Percentiles rank a stretch among this genome's conserved stretches.
Conservation (phyloP, 2,329 filamentous ascomycete species). For the Aspergillus bombycis region DNA sequence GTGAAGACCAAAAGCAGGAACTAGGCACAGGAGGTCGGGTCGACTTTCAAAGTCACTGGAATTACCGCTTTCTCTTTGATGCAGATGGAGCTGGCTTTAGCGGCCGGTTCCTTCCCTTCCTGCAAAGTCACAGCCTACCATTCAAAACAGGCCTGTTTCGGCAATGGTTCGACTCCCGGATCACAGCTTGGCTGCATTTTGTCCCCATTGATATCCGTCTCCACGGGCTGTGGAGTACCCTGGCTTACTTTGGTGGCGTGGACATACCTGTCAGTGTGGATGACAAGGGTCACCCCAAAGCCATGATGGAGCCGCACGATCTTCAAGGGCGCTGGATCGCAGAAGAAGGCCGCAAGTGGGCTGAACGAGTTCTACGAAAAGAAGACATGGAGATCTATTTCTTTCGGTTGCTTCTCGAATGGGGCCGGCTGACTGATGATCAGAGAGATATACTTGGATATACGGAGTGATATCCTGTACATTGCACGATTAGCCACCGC, state of each 20-base stretch:
- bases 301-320: constrained; percentile 53
- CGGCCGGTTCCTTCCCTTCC: constrained; percentile 64
- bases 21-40: constrained; percentile 51
- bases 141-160: constrained; percentile 73
- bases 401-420: constrained; percentile 77
- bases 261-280: constrained; percentile 21
- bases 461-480: constrained; percentile 19
- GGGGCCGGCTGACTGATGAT: constrained; percentile 71
- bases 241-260: constrained; percentile 72
- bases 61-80: constrained; percentile 71
- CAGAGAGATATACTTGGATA: constrained; percentile 53
- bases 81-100: constrained; percentile 71
- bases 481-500: background rate
- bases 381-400: constrained; percentile 82
- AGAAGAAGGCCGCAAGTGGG: constrained; percentile 67
- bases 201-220: constrained; percentile 75
- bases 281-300: constrained; percentile 45
- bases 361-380: constrained; percentile 62
- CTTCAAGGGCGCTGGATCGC: constrained; percentile 68
- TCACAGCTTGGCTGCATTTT: constrained; percentile 79
- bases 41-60: constrained; percentile 62
- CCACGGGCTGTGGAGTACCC: constrained; percentile 72
- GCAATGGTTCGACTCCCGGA: constrained; percentile 76
- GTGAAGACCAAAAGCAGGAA: constrained; percentile 55
- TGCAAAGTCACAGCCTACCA: constrained; percentile 69